Evolutionary conservation across 257 asterid genomes (phyloP).

Genomic region (Jacaranda mimosifolia): DNA sequence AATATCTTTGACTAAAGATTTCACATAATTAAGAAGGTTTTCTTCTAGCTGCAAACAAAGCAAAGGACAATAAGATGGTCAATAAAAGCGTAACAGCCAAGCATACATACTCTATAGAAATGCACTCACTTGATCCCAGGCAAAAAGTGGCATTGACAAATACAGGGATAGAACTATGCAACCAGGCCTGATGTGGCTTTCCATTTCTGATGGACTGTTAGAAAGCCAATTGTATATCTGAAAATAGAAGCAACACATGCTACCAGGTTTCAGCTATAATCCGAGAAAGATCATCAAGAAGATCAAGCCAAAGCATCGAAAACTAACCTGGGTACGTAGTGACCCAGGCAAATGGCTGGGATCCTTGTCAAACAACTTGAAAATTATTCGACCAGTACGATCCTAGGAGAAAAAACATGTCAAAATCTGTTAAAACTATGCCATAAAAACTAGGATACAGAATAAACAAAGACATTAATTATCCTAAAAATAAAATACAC

Average conservation of each 20-base stretch:
- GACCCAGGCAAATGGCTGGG: slow-evolving; percentile 89
- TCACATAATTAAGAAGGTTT: slow-evolving; percentile 64
- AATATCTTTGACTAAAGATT: slow-evolving; percentile 56
- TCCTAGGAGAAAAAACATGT: slow-evolving; percentile 53
- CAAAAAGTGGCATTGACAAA: slow-evolving; percentile 70
- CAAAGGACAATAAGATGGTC: slow-evolving; percentile 27
- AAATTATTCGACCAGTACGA: slow-evolving; percentile 85
- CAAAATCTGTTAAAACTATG: slow-evolving; percentile 16
- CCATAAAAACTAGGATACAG: slow-evolving; percentile 11
- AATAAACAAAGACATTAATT: not conserved
- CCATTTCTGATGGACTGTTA: slow-evolving; percentile 91
- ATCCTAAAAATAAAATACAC: not conserved
- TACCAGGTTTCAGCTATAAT: slow-evolving; percentile 32
- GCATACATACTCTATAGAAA: slow-evolving; percentile 19
- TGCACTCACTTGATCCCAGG: slow-evolving; percentile 85
- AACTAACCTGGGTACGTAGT: slow-evolving; percentile 72
- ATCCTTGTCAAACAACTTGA: slow-evolving; percentile 94
- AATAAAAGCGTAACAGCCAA: slow-evolving; percentile 21
- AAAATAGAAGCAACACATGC: slow-evolving; percentile 44
- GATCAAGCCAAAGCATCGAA: slow-evolving; percentile 29
- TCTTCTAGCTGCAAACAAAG: slow-evolving; percentile 67
- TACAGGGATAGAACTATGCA: slow-evolving; percentile 82
- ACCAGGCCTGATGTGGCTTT: slow-evolving; percentile 94
- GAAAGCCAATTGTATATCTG: slow-evolving; percentile 91
- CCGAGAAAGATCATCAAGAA: not conserved